Conservation (phyloP, 1,139 yeast species). For the Lodderomyces pseudojiufengensis region DNA sequence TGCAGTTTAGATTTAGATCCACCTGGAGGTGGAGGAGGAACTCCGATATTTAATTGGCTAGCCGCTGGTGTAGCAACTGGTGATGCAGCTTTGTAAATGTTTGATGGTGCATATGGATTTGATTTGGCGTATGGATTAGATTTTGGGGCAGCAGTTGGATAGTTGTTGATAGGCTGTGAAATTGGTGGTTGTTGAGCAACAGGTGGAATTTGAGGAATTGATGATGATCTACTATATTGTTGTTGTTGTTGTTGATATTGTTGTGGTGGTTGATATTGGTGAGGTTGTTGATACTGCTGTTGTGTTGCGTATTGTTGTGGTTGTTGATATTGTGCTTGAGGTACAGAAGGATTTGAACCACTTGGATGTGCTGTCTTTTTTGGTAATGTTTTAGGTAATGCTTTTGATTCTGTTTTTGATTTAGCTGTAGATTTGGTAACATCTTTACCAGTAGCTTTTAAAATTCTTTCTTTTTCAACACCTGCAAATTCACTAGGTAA, state of each 20-base stretch:
- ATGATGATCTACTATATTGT: conserved; percentile 8
- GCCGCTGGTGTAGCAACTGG: conserved; percentile 25
- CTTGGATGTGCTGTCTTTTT: background rate
- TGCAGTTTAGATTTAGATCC: conserved; percentile 41
- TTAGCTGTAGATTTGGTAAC: background rate
- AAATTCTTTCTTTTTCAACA: conserved; percentile 72
- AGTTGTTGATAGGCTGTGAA: conserved; percentile 13
- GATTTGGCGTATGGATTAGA: conserved; percentile 24
- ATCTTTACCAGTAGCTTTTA: conserved; percentile 45
- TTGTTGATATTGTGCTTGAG: background rate
- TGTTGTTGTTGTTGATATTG: conserved; percentile 10
- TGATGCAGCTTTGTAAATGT: conserved; percentile 17
- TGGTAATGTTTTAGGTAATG: background rate
- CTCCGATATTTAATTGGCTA: conserved; percentile 16
- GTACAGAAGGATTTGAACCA: background rate
- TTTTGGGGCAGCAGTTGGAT: conserved; percentile 15
- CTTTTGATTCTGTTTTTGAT: conserved; percentile 2
- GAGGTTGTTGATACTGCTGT: conserved; percentile 1
- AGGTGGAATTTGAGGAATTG: conserved; percentile 13
- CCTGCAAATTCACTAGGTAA: conserved; percentile 59
- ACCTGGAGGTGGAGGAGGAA: conserved; percentile 31
- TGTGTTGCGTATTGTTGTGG: background rate
- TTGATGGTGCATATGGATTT: conserved; percentile 28
- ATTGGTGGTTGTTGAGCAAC: conserved; percentile 5
- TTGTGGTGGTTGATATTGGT: conserved; percentile 3